Evolutionary conservation across 148 eudicot species (phyloP).

Genomic region (Amaranthus palmeri): DNA sequence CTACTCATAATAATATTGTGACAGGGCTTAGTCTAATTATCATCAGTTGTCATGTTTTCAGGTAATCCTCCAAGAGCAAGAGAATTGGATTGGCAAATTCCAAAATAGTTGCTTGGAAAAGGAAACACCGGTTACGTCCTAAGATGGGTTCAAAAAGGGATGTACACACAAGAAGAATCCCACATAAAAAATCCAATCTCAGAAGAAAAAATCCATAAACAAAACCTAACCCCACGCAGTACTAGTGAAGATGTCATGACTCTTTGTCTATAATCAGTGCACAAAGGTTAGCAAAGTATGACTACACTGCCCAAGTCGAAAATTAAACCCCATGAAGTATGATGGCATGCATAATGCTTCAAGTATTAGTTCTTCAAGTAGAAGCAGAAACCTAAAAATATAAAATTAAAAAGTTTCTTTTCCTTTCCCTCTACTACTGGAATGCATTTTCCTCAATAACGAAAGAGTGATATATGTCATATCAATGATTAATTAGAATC

Average conservation of each 20-base stretch:
- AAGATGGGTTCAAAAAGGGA: neutral
- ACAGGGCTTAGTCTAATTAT: no score
- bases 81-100: neutral
- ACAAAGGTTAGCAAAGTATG: neutral
- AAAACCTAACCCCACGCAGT: neutral
- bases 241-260: neutral
- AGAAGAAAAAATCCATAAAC: neutral
- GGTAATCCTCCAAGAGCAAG: no score
- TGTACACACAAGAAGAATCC: neutral
- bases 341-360: neutral
- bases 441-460: neutral
- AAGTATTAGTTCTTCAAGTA: neutral
- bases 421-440: neutral
- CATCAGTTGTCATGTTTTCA: no score
- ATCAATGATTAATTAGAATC: slow-evolving; percentile 1
- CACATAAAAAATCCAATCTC: neutral
- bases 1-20: no score
- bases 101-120: neutral
- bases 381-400: neutral
- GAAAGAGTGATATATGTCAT: neutral
- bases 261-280: neutral
- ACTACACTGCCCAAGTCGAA: neutral
- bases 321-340: neutral
- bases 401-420: neutral
- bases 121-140: neutral